Conservation (phyloP, 2,329 filamentous ascomycete species). For the Truncatella angustata region DNA sequence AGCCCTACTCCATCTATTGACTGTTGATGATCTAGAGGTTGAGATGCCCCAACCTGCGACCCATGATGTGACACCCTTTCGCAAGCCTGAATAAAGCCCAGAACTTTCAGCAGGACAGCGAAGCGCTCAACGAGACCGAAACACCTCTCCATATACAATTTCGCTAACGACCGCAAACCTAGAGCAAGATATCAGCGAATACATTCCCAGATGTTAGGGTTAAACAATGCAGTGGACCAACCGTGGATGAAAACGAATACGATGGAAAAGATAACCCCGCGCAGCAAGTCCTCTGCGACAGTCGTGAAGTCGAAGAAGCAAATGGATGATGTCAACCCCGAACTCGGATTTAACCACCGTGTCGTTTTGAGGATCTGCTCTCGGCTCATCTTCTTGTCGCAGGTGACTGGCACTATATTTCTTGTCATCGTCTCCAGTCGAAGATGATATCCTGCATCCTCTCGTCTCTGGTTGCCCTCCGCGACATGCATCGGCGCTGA, state of each 20-base stretch:
- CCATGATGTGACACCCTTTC: neutral
- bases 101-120: neutral
- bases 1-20: neutral
- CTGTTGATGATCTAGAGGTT: neutral
- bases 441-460: neutral
- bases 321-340: neutral
- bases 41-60: neutral
- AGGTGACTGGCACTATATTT: neutral
- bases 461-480: neutral
- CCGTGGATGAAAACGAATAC: slow-evolving; percentile 9
- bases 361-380: neutral
- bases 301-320: neutral
- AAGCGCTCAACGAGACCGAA: neutral
- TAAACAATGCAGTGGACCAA: neutral
- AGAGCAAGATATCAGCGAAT: neutral
- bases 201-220: no score
- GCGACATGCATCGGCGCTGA: neutral
- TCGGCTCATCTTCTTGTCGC: neutral
- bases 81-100: neutral
- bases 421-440: neutral
- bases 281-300: slow-evolving; percentile 6
- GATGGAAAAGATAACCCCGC: slow-evolving; percentile 10
- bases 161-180: neutral
- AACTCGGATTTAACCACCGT: neutral
- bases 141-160: neutral